A percentile compares a stretch with the other conserved stretches of the same genome.
Conservation (phyloP, 257 asterid genomes). For the Asclepias syriaca region DNA sequence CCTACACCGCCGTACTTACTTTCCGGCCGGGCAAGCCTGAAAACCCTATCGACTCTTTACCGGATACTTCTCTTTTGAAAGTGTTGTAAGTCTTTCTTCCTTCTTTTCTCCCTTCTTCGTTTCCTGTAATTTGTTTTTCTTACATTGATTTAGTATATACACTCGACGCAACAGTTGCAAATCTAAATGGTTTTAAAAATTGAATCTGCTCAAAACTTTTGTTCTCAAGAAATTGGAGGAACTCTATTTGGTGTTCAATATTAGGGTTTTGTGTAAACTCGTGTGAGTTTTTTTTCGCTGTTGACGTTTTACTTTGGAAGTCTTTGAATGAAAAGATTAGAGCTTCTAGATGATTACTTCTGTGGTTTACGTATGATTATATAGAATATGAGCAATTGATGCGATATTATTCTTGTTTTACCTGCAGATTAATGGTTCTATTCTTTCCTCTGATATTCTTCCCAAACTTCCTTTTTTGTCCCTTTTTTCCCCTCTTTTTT, state of each 20-base stretch:
- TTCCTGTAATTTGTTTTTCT: neutral
- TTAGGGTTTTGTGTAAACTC: neutral
- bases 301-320: neutral
- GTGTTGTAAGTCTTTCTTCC: neutral
- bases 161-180: neutral
- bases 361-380: neutral
- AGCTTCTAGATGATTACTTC: neutral
- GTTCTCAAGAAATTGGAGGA: neutral
- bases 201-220: neutral
- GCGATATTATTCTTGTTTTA: neutral
- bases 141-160: neutral
- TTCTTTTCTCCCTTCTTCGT: neutral
- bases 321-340: neutral
- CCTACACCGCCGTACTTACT: neutral
- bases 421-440: neutral
- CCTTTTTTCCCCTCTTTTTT: too few relatives aligned
- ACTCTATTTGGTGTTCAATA: neutral
- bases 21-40: neutral
- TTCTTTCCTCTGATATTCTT: neutral
- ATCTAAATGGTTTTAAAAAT: neutral
- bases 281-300: neutral
- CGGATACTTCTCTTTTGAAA: neutral
- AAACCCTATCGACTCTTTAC: neutral
- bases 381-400: neutral
- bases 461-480: neutral